Evolutionary conservation across 2,329 filamentous ascomycete species (phyloP).

Genomic region (Colletotrichum sp.): DNA sequence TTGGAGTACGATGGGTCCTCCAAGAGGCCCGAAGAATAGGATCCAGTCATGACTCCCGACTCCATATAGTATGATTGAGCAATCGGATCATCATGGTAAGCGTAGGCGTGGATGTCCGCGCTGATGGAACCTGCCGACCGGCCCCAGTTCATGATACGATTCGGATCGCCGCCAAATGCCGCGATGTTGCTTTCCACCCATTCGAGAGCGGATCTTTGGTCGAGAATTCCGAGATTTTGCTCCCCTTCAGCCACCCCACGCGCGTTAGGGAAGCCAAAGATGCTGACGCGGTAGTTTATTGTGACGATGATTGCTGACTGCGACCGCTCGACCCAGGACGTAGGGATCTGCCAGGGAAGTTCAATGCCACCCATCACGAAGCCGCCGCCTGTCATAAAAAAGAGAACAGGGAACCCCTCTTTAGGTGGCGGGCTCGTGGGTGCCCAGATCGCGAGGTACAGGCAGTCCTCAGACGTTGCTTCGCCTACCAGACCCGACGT

Average conservation of each 20-base stretch:
- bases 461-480: constrained; percentile 41
- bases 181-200: constrained; percentile 22
- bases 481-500: constrained; percentile 25
- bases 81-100: constrained; percentile 51
- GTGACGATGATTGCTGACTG: constrained; percentile 33
- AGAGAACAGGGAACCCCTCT: constrained; percentile 43
- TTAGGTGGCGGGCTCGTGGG: constrained; percentile 24
- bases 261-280: constrained; percentile 23
- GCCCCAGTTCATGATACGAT: constrained; percentile 48
- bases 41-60: constrained; percentile 38
- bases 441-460: constrained; percentile 50
- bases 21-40: constrained; percentile 24
- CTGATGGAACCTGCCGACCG: constrained; percentile 49
- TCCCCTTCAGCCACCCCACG: constrained; percentile 5
- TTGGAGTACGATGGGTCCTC: constrained; percentile 30
- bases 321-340: constrained; percentile 44
- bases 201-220: constrained; percentile 20
- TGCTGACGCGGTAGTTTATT: constrained; percentile 22
- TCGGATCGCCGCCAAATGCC: constrained; percentile 18
- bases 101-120: constrained; percentile 46
- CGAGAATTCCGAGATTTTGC: constrained; percentile 22
- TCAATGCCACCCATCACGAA: constrained; percentile 47
- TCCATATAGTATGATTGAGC: constrained; percentile 44
- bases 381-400: constrained; percentile 53
- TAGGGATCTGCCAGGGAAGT: constrained; percentile 49